Evolutionary conservation across 2,329 filamentous ascomycete species (phyloP).

Genomic region (Teratosphaeria nubilosa): DNA sequence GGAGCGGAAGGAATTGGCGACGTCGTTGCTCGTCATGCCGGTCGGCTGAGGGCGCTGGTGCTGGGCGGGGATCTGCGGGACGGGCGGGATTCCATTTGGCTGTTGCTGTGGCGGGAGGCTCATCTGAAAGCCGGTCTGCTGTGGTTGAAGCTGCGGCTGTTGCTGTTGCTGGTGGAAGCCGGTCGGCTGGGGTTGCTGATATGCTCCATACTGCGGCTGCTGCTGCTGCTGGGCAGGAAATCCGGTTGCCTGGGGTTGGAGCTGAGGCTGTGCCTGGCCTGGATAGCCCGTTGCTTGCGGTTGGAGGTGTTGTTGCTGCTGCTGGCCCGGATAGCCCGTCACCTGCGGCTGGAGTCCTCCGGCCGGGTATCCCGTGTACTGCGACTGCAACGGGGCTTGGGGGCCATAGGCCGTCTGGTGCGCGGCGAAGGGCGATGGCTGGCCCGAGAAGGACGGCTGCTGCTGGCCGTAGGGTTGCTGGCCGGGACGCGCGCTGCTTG

Average conservation of each 20-base stretch:
- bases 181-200: conserved; percentile 34
- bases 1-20: conserved; percentile 52
- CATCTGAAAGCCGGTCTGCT: conserved; percentile 11
- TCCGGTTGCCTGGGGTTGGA: conserved; percentile 26
- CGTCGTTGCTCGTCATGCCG: conserved; percentile 53
- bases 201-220: conserved; percentile 7
- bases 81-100: conserved; percentile 46
- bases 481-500: conserved; percentile 59
- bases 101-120: background rate
- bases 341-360: conserved; percentile 27
- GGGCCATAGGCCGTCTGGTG: conserved; percentile 42
- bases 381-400: conserved; percentile 47
- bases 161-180: conserved; percentile 43
- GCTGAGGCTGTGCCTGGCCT: background rate
- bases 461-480: conserved; percentile 39
- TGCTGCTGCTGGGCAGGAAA: background rate
- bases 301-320: conserved; percentile 22
- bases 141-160: conserved; percentile 29
- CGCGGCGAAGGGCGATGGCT: conserved; percentile 37
- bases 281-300: conserved; percentile 25
- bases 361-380: conserved; percentile 55
- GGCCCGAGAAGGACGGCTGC: conserved; percentile 44
- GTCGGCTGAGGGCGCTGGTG: conserved; percentile 44
- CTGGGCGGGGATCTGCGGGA: conserved; percentile 24
- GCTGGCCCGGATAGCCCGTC: conserved; percentile 24